phyloP scores from a whole-genome alignment of 225 moss, liverwort and hornwort species.

The Bryum argenteum region DNA sequence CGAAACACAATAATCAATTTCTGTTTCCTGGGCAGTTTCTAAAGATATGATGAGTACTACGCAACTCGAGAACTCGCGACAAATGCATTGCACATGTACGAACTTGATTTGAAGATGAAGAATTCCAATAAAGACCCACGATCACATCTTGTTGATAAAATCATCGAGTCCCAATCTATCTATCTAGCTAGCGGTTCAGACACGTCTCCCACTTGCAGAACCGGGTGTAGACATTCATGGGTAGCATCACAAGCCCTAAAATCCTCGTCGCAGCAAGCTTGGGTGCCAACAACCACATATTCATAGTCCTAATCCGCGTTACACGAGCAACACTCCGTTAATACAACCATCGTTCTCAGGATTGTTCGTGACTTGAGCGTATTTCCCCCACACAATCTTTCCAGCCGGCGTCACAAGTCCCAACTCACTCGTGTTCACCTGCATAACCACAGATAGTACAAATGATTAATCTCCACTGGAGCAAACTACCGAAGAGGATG shows the following conservation, averaged over 20 bases:
- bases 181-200: slow-evolving; percentile 10
- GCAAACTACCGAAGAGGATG: too few species aligned
- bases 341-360: slow-evolving; percentile 99
- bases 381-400: slow-evolving; percentile 99
- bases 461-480: not conserved
- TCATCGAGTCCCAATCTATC: not conserved
- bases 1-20: not conserved
- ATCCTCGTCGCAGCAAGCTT: slow-evolving; percentile 18
- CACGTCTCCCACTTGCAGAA: slow-evolving; percentile 24
- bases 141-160: slow-evolving; percentile 1
- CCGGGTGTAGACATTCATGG: slow-evolving; percentile 23
- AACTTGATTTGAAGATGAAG: slow-evolving; percentile 11
- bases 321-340: slow-evolving; percentile 87
- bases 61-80: not conserved
- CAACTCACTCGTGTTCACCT: slow-evolving; percentile 97
- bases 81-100: not conserved
- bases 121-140: slow-evolving; percentile 3
- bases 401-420: slow-evolving; percentile 97
- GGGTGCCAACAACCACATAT: slow-evolving; percentile 16
- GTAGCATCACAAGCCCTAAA: slow-evolving; percentile 9
- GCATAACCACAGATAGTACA: slow-evolving; percentile 17
- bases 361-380: slow-evolving; percentile 97
- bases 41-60: too few species aligned
- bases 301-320: slow-evolving; percentile 24
- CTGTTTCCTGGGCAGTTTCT: not conserved